Evolutionary conservation across 129 eudicot genomes (phyloP).

Genomic region (Centrapalus pauciflorus): DNA sequence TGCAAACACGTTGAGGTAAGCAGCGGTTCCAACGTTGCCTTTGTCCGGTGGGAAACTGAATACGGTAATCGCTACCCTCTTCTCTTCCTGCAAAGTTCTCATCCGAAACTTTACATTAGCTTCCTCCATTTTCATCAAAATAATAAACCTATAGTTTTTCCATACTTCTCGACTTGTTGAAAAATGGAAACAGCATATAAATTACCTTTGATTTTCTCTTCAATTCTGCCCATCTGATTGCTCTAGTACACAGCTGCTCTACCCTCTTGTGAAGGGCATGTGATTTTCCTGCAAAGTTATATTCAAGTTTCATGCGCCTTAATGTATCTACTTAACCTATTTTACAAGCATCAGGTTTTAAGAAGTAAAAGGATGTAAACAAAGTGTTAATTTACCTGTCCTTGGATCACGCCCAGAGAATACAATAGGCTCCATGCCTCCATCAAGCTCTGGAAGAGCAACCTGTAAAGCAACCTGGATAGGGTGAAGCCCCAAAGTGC

Average conservation of each 20-base stretch:
- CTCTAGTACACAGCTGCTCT: conserved; percentile 96
- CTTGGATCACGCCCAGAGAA: conserved; percentile 95
- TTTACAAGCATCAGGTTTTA: neutral
- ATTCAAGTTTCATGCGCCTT: neutral
- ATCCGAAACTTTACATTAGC: neutral
- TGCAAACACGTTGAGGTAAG: conserved; percentile 89
- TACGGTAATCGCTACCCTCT: conserved; percentile 91
- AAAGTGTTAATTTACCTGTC: conserved; percentile 86
- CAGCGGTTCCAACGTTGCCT: conserved; percentile 98
- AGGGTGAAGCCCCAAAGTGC: conserved; percentile 97
- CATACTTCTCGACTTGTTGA: neutral
- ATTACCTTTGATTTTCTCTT: conserved; percentile 84
- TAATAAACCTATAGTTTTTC: no score
- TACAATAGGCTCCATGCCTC: conserved; percentile 98
- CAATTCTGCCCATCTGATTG: conserved; percentile 81
- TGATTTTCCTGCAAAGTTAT: conserved; percentile 74
- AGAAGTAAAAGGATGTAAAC: neutral
- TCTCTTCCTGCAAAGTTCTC: conserved; percentile 58
- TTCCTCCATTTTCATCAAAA: neutral
- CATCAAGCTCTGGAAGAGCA: conserved; percentile 98
- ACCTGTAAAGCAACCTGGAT: conserved; percentile 99
- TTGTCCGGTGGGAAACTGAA: conserved; percentile 99
- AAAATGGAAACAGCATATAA: neutral
- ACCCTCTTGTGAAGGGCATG: conserved; percentile 99
- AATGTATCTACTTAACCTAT: neutral